phyloP scores from a whole-genome alignment of 495 filamentous ascomycete genomes.

The Chaetomium cochliodes region DNA sequence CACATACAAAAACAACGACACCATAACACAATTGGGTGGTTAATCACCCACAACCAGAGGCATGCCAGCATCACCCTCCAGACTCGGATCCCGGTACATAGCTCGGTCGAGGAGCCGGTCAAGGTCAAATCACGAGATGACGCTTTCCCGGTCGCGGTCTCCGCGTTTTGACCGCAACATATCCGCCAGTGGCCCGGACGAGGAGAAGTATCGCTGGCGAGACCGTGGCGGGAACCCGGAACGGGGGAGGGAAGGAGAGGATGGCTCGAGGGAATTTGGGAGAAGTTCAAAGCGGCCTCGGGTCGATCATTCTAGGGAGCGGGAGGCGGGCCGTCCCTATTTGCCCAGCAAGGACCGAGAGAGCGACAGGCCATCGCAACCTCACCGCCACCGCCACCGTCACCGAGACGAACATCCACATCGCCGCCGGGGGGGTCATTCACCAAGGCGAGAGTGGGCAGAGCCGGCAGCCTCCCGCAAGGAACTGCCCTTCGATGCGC shows the following conservation, averaged over 20 bases:
- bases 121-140: background rate
- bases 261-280: slow-evolving; percentile 11
- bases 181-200: background rate
- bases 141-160: slow-evolving; percentile 9
- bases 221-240: slow-evolving; percentile 5
- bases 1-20: too few relatives aligned
- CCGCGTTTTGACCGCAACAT: background rate
- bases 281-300: slow-evolving; percentile 3
- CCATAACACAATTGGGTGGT: too few relatives aligned
- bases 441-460: slow-evolving; percentile 6
- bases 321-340: background rate
- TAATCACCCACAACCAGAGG: too few relatives aligned
- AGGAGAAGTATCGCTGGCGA: slow-evolving; percentile 7
- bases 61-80: background rate
- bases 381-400: slow-evolving; percentile 12
- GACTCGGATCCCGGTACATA: background rate
- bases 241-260: slow-evolving; percentile 6
- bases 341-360: background rate
- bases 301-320: background rate
- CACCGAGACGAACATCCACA: slow-evolving; percentile 24
- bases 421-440: slow-evolving; percentile 24
- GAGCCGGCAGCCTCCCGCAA: slow-evolving; percentile 5
- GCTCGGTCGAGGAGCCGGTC: background rate
- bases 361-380: background rate
- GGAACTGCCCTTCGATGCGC: slow-evolving; percentile 64